These are phyloP conservation scores for Chlamydomonas urium DNA, from an alignment of 139 green algal species.

Conservation along the genomic window DNA sequence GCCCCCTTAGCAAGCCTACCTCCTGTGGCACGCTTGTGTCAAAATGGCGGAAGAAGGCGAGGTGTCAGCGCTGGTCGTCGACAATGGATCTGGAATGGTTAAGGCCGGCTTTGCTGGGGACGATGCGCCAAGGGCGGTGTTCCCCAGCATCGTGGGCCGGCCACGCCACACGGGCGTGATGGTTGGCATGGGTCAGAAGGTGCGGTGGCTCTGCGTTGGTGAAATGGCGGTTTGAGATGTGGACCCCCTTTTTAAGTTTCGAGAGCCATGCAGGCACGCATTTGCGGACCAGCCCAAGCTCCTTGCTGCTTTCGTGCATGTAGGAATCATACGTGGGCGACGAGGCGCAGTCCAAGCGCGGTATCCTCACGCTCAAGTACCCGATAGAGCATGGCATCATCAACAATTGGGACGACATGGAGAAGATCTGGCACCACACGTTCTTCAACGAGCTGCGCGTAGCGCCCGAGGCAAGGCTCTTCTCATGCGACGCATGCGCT, in stretches of 20 bases:
- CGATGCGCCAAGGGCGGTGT: conserved; percentile 92
- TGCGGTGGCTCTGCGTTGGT: conserved; percentile 11
- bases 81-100: conserved; percentile 99
- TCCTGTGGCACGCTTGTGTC: too few species aligned
- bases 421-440: conserved; percentile 99
- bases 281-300: too few species aligned
- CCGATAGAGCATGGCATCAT: conserved; percentile 97
- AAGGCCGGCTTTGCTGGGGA: conserved; percentile 97
- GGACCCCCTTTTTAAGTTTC: too few species aligned
- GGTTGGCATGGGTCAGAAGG: conserved; percentile 80
- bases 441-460: conserved; percentile 99
- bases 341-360: conserved; percentile 96
- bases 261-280: too few species aligned
- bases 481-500: not conserved
- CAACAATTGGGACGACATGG: conserved; percentile 99
- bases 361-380: conserved; percentile 96
- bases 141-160: conserved; percentile 94
- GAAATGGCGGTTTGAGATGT: not conserved
- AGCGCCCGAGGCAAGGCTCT: conserved; percentile 69
- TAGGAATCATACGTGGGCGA: conserved; percentile 98
- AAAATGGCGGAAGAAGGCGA: conserved; percentile 81
- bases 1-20: too few species aligned
- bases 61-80: conserved; percentile 90
- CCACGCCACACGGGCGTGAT: conserved; percentile 93
- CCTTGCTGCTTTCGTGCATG: too few species aligned